Conservation (phyloP, 1,139 yeast species). For the Pichia sp. region DNA sequence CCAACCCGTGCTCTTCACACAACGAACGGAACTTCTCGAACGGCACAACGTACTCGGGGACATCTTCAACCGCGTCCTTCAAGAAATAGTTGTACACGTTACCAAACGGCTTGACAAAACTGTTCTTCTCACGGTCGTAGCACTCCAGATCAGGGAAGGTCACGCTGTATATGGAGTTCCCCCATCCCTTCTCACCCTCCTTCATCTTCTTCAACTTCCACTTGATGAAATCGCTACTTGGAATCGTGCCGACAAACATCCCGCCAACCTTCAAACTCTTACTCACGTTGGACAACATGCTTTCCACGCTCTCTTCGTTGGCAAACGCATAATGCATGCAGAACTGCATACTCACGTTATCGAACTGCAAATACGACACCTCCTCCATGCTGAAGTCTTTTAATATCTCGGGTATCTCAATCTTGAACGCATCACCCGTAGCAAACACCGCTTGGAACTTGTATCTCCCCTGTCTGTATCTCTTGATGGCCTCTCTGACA, state of each 20-base stretch:
- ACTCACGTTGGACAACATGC: slow-evolving; percentile 71
- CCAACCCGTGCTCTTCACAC: slow-evolving; percentile 82
- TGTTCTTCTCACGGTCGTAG: slow-evolving; percentile 60
- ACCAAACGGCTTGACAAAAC: slow-evolving; percentile 77
- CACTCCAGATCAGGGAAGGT: slow-evolving; percentile 54
- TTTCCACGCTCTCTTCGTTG: slow-evolving; percentile 74
- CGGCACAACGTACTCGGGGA: slow-evolving; percentile 97
- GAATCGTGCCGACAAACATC: slow-evolving; percentile 87
- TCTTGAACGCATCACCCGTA: slow-evolving; percentile 89
- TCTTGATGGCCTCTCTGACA: slow-evolving; percentile 74
- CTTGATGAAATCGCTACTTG: slow-evolving; percentile 82
- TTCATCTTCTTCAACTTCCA: slow-evolving; percentile 54
- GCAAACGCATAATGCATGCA: slow-evolving; percentile 95
- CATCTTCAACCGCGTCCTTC: slow-evolving; percentile 93
- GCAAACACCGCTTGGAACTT: slow-evolving; percentile 77
- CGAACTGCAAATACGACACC: slow-evolving; percentile 66
- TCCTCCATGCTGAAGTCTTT: slow-evolving; percentile 52
- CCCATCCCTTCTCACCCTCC: slow-evolving; percentile 65
- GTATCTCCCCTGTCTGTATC: slow-evolving; percentile 58
- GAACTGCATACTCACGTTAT: slow-evolving; percentile 85
- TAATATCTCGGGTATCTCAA: slow-evolving; percentile 67
- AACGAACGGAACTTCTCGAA: slow-evolving; percentile 81
- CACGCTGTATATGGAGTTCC: slow-evolving; percentile 79
- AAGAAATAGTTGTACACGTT: slow-evolving; percentile 78
- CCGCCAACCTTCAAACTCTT: slow-evolving; percentile 81